Conservation (phyloP, 495 filamentous ascomycete genomes). For the Tuber calosporum region DNA sequence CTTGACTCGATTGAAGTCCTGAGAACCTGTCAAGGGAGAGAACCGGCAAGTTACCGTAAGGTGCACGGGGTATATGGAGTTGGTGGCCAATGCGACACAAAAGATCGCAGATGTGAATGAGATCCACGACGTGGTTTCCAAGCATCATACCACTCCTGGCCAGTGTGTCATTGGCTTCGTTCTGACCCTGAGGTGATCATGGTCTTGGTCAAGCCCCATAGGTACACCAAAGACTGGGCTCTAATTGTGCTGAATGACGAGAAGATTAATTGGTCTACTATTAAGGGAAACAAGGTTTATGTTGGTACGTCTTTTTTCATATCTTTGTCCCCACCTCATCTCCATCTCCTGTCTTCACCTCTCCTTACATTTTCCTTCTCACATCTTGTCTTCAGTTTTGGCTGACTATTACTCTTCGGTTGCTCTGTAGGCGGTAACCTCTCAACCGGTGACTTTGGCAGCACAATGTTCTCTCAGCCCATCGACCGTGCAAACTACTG, state of each 20-base stretch:
- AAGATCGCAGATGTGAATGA: slow-evolving; percentile 13
- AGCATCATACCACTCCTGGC: not conserved
- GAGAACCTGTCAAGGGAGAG: not conserved
- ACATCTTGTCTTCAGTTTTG: not conserved
- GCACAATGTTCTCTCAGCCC: not conserved
- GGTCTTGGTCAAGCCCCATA: not conserved
- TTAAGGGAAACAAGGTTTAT: slow-evolving; percentile 15
- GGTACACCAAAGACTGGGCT: slow-evolving; percentile 14
- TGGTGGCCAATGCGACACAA: not conserved
- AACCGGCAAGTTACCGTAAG: not conserved
- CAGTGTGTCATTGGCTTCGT: slow-evolving; percentile 10
- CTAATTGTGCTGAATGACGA: slow-evolving; percentile 9
- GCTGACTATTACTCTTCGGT: not conserved
- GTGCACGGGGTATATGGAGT: not conserved
- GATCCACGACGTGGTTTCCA: slow-evolving; percentile 11
- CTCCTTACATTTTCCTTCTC: not conserved
- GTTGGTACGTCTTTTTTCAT: slow-evolving; percentile 15
- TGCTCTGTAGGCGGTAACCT: not conserved
- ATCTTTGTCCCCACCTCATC: slow-evolving; percentile 2
- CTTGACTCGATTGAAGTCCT: not conserved
- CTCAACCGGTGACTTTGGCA: not conserved
- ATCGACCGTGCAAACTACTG: not conserved
- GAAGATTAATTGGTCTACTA: slow-evolving; percentile 15
- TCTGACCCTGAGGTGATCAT: slow-evolving; percentile 5
- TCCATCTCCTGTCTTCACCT: not conserved